Evolutionary conservation across 208 protist species (phyloP).

Genomic region (Borovskyia barvae): DNA sequence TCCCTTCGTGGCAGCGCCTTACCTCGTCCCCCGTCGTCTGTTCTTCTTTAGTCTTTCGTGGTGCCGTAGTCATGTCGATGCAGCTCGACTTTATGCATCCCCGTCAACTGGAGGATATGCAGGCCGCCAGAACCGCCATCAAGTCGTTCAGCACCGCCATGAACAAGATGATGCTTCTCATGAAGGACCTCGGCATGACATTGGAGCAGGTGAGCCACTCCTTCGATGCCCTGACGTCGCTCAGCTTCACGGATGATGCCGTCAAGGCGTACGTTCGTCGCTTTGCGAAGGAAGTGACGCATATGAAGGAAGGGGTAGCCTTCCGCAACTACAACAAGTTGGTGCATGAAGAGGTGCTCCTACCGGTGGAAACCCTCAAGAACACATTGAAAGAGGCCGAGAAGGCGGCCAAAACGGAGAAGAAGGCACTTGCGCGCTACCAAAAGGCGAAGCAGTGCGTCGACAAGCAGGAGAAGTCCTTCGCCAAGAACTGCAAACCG

Average conservation of each 20-base stretch:
- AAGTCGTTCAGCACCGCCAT: conserved; percentile 41
- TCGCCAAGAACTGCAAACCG: conserved; percentile 36
- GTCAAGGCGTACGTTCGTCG: conserved; percentile 33
- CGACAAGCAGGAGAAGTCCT: conserved; percentile 44
- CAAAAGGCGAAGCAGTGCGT: conserved; percentile 29
- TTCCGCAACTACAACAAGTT: conserved; percentile 57
- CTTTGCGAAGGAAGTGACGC: conserved; percentile 33
- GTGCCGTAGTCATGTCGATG: conserved; percentile 24
- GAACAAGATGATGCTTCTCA: conserved; percentile 50
- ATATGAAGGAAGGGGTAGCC: conserved; percentile 43
- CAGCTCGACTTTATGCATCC: conserved; percentile 33
- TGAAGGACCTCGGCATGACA: conserved; percentile 56
- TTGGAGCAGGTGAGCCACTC: conserved; percentile 44
- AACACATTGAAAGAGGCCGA: conserved; percentile 26
- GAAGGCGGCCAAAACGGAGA: conserved; percentile 13
- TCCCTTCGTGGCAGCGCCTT: background rate
- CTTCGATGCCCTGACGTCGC: conserved; percentile 42
- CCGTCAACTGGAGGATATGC: conserved; percentile 37
- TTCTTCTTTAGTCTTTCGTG: background rate
- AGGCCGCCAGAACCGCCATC: conserved; percentile 15
- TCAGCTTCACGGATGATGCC: conserved; percentile 35
- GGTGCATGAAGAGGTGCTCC: conserved; percentile 50
- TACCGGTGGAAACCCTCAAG: conserved; percentile 32
- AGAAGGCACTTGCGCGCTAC: conserved; percentile 26
- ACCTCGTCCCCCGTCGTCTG: background rate